Conservation (phyloP, 2,329 filamentous ascomycete species). For the Oidium heveae region DNA sequence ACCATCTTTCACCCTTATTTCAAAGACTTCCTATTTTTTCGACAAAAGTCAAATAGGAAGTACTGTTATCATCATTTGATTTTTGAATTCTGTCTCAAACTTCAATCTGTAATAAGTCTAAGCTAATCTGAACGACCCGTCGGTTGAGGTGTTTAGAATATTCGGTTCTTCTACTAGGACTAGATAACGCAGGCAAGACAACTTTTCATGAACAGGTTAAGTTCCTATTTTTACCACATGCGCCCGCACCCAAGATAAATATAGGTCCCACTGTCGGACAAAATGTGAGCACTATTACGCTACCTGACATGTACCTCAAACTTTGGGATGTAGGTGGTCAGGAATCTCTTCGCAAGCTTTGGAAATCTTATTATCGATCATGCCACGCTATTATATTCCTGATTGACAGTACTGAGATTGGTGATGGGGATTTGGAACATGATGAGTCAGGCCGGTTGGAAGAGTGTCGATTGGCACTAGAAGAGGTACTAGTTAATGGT, state of each 20-base stretch:
- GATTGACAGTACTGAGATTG: conserved; percentile 83
- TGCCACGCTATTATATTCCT: conserved; percentile 97
- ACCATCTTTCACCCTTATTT: too few species aligned
- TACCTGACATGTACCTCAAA: conserved; percentile 91
- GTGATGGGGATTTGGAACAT: conserved; percentile 31
- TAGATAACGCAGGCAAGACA: conserved; percentile 96
- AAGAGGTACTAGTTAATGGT: conserved; percentile 66
- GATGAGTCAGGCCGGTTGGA: conserved; percentile 36
- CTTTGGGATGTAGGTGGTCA: conserved; percentile 97
- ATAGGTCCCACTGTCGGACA: conserved; percentile 94
- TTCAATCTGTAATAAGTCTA: not conserved
- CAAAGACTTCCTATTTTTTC: too few species aligned
- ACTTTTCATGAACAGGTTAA: conserved; percentile 96
- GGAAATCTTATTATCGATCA: conserved; percentile 85
- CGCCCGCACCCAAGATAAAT: conserved; percentile 41
- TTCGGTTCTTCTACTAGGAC: conserved; percentile 84
- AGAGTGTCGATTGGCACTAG: conserved; percentile 72
- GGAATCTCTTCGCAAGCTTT: conserved; percentile 63
- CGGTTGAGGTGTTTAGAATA: conserved; percentile 36
- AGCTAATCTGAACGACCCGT: not conserved
- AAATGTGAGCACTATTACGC: conserved; percentile 75
- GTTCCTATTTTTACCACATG: conserved; percentile 46
- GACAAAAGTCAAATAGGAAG: too few species aligned
- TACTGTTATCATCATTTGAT: too few species aligned
- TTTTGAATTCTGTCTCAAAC: not conserved